phyloP scores from a whole-genome alignment of 176 grass and related monocot genomes.

The Paspalum vaginatum region DNA sequence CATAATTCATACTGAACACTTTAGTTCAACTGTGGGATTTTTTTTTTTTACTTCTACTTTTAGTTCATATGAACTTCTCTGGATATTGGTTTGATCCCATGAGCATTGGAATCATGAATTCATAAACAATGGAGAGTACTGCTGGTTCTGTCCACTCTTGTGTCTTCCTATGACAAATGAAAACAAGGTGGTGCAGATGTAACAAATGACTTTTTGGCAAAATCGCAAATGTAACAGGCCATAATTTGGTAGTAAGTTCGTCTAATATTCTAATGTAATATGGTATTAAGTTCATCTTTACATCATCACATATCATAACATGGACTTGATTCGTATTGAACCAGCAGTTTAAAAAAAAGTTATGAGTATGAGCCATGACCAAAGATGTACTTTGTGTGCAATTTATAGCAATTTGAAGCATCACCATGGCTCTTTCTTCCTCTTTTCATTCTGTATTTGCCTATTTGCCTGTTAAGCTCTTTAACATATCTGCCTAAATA shows the following conservation, averaged over 20 bases:
- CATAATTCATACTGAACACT: not conserved
- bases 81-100: not conserved
- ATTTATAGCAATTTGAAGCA: not conserved
- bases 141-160: slow-evolving; percentile 2
- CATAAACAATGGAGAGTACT: slow-evolving; percentile 1
- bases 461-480: not conserved
- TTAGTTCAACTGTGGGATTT: slow-evolving; percentile 3
- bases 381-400: not conserved
- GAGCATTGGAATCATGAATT: not conserved
- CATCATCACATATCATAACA: not conserved
- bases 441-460: not conserved
- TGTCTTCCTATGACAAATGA: slow-evolving; percentile 8
- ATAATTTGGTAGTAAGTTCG: not conserved
- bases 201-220: not conserved
- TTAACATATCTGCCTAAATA: not conserved
- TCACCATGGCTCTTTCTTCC: not conserved
- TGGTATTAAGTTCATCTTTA: not conserved
- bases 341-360: not conserved
- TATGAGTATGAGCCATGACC: not conserved
- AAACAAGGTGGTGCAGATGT: not conserved
- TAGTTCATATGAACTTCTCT: slow-evolving; percentile 15
- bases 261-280: not conserved
- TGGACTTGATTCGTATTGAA: slow-evolving; percentile 1
- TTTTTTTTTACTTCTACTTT: slow-evolving; percentile 17
- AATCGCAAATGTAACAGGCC: slow-evolving; percentile 4